Percentiles rank a stretch among this genome's conserved stretches.
phyloP scores from a whole-genome alignment of 1,284 basidiomycete genomes.

The Chalciporus sp. region DNA sequence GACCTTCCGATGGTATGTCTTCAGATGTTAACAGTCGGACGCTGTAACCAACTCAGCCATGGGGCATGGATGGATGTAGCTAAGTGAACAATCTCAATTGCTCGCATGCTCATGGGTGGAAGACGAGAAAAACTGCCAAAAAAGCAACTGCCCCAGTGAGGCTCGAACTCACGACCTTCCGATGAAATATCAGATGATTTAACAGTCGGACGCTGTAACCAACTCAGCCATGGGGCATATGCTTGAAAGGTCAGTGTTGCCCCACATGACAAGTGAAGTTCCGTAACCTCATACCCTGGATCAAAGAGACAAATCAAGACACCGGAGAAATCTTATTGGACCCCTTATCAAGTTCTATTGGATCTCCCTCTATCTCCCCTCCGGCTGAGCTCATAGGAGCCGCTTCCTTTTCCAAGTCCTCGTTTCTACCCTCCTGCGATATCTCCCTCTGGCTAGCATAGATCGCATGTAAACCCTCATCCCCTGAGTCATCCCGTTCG shows the following conservation, averaged over 20 bases:
- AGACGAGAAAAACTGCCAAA: neutral
- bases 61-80: slow-evolving; percentile 48
- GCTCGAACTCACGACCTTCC: slow-evolving; percentile 78
- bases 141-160: slow-evolving; percentile 62
- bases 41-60: slow-evolving; percentile 83
- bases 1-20: slow-evolving; percentile 60
- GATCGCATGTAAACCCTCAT: neutral
- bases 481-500: neutral
- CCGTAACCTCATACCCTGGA: neutral
- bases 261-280: neutral
- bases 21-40: slow-evolving; percentile 67
- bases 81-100: no score
- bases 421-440: neutral
- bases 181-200: slow-evolving; percentile 40
- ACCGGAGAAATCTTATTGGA: neutral
- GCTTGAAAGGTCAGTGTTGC: neutral
- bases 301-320: neutral
- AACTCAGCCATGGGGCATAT: slow-evolving; percentile 78
- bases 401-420: neutral
- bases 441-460: neutral
- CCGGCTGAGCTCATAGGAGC: neutral
- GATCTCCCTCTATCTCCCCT: neutral
- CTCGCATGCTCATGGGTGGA: neutral
- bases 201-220: slow-evolving; percentile 85
- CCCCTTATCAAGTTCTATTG: neutral